phyloP scores from a whole-genome alignment of 257 asterid genomes.

The Solanum etuberosum region DNA sequence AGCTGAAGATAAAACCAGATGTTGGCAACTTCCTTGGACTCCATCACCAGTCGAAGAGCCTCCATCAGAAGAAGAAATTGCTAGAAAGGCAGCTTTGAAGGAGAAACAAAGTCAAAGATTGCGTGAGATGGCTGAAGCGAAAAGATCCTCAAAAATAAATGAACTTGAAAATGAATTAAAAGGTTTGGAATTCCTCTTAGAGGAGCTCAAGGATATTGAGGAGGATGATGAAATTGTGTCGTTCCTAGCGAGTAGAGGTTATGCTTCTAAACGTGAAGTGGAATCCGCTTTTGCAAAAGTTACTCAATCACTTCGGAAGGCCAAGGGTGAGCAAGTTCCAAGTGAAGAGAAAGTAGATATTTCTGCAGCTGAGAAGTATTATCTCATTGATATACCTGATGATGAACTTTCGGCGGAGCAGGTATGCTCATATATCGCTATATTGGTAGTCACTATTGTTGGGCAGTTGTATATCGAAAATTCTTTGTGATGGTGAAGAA shows the following conservation, averaged over 20 bases:
- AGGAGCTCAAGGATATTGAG: slow-evolving; percentile 43
- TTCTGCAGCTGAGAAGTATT: slow-evolving; percentile 54
- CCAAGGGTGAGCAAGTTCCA: slow-evolving; percentile 86
- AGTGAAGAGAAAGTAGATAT: slow-evolving; percentile 56
- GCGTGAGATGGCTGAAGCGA: slow-evolving; percentile 98
- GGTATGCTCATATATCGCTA: slow-evolving; percentile 24
- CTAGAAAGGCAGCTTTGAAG: slow-evolving; percentile 91
- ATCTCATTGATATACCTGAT: slow-evolving; percentile 72
- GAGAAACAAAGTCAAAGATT: slow-evolving; percentile 98
- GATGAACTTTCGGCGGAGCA: slow-evolving; percentile 73
- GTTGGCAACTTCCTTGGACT: slow-evolving; percentile 98
- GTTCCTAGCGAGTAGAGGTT: slow-evolving; percentile 51
- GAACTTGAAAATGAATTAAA: slow-evolving; percentile 83
- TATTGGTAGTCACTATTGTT: neutral
- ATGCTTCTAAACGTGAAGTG: slow-evolving; percentile 57
- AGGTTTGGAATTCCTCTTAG: slow-evolving; percentile 69
- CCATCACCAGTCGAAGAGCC: slow-evolving; percentile 78
- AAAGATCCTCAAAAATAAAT: slow-evolving; percentile 72
- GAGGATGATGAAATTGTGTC: slow-evolving; percentile 51
- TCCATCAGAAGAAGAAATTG: slow-evolving; percentile 97
- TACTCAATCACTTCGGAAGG: slow-evolving; percentile 72
- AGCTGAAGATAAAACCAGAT: slow-evolving; percentile 75
- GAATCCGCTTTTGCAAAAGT: slow-evolving; percentile 72
- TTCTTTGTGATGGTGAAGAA: neutral
- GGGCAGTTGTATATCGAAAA: neutral